Percentiles rank a stretch among this genome's conserved stretches.
Evolutionary conservation across 805 yeast species (phyloP).

Genomic region (Candida cerambycidarum): DNA sequence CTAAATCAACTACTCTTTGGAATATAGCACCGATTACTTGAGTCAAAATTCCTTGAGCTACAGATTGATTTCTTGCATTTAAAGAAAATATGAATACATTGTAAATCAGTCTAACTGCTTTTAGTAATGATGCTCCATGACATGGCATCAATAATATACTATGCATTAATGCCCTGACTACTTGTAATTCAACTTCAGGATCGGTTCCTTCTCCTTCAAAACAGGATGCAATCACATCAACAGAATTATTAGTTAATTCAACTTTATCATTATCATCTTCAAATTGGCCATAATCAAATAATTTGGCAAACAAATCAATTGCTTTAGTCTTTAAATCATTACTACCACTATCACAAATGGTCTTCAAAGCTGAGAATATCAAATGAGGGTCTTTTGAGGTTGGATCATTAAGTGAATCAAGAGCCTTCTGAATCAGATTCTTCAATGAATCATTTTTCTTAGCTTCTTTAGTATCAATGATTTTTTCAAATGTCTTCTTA

Average conservation of each 20-base stretch:
- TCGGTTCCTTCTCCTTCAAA: conserved; percentile 93
- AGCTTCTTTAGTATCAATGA: conserved; percentile 61
- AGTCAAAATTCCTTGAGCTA: conserved; percentile 92
- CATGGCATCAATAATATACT: conserved; percentile 82
- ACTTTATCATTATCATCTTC: conserved; percentile 56
- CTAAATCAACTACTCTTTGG: conserved; percentile 53
- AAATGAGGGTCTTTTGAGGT: conserved; percentile 45
- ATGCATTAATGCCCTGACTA: conserved; percentile 86
- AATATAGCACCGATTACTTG: conserved; percentile 87
- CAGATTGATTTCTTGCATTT: conserved; percentile 80
- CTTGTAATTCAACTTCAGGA: conserved; percentile 85
- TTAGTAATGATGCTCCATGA: conserved; percentile 85
- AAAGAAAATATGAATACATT: conserved; percentile 86
- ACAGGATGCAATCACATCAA: conserved; percentile 78
- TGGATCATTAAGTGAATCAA: conserved; percentile 41
- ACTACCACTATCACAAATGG: conserved; percentile 68
- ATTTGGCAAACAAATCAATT: conserved; percentile 81
- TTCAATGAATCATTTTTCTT: conserved; percentile 48
- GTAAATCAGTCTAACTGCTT: conserved; percentile 91
- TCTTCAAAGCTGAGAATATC: conserved; percentile 77
- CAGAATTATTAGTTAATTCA: conserved; percentile 73
- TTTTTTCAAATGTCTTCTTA: conserved; percentile 57
- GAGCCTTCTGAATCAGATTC: conserved; percentile 37
- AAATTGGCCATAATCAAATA: conserved; percentile 82
- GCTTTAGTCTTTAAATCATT: conserved; percentile 69